Conservation (phyloP, 139 green algal species). For the Chlamydomonas incerta region DNA sequence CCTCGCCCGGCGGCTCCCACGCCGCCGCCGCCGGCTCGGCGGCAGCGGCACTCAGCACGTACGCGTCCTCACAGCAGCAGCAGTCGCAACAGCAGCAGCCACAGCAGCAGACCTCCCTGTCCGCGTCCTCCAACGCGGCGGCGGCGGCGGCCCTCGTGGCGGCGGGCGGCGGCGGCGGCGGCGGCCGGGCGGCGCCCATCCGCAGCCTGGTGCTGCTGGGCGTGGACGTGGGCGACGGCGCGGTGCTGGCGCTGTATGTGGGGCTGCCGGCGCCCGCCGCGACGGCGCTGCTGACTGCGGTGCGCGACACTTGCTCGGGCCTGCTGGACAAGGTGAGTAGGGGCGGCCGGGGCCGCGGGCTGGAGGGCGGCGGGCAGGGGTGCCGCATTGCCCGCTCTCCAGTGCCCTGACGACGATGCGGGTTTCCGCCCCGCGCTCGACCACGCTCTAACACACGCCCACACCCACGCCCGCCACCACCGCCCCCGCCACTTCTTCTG, state of each 20-base stretch:
- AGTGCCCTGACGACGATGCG: too few relatives aligned
- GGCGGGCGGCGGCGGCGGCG: too few relatives aligned
- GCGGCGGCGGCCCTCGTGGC: background rate
- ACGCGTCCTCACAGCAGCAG: too few relatives aligned
- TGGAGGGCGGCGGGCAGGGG: background rate
- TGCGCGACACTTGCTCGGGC: background rate
- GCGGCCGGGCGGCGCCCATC: background rate
- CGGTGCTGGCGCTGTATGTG: constrained; percentile 12
- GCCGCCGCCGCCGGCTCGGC: background rate
- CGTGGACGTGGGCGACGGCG: constrained; percentile 12
- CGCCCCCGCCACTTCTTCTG: too few relatives aligned
- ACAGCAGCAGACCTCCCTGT: too few relatives aligned
- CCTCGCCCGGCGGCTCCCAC: background rate
- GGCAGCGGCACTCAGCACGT: background rate
- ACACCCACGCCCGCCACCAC: background rate
- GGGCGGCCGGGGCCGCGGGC: background rate
- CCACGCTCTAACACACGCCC: too few relatives aligned
- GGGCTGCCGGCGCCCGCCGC: background rate
- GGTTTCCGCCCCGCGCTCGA: too few relatives aligned
- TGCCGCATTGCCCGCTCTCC: too few relatives aligned
- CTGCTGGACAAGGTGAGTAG: background rate
- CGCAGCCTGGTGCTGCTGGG: constrained; percentile 18
- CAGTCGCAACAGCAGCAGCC: too few relatives aligned
- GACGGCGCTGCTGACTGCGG: background rate
- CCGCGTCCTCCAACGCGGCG: background rate